phyloP scores from a whole-genome alignment of 148 eudicot species.

The Vaccinium macrocarpon region DNA sequence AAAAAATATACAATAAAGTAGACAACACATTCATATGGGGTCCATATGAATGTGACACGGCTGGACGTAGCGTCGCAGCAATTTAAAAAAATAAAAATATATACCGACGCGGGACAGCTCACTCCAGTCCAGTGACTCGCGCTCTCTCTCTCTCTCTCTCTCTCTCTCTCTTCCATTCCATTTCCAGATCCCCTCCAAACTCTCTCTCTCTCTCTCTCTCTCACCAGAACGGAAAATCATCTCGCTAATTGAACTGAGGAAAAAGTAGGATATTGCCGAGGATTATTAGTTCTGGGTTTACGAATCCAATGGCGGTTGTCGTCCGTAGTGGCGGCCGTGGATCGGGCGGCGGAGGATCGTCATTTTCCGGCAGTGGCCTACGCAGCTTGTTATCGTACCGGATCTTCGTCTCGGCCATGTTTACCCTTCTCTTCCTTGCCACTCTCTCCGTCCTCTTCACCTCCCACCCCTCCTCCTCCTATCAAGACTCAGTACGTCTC shows the following conservation, averaged over 20 bases:
- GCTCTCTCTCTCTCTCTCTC: neutral
- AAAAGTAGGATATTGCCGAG: neutral
- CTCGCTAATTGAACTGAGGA: neutral
- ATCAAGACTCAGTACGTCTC: conserved; percentile 51
- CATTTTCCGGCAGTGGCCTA: conserved; percentile 25
- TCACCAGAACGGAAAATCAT: neutral
- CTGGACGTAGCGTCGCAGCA: neutral
- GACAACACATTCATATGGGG: too few species aligned
- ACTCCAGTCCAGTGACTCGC: neutral
- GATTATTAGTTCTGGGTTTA: conserved; percentile 9
- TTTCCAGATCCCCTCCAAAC: neutral
- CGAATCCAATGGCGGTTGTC: conserved; percentile 55
- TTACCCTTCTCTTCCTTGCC: conserved; percentile 73
- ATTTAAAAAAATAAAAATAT: neutral
- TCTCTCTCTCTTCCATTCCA: neutral
- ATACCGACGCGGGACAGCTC: conserved; percentile 14
- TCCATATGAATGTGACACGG: too few species aligned
- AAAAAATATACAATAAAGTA: too few species aligned
- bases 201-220: neutral
- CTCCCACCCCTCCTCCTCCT: conserved; percentile 28
- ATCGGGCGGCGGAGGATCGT: conserved; percentile 16
- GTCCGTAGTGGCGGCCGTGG: conserved; percentile 60
- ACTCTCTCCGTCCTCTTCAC: conserved; percentile 75
- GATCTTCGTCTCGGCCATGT: conserved; percentile 79
- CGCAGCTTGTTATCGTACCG: conserved; percentile 71